Evolutionary conservation across 1,284 basidiomycete species (phyloP).

Genomic region (Leccinum pachyderme): DNA sequence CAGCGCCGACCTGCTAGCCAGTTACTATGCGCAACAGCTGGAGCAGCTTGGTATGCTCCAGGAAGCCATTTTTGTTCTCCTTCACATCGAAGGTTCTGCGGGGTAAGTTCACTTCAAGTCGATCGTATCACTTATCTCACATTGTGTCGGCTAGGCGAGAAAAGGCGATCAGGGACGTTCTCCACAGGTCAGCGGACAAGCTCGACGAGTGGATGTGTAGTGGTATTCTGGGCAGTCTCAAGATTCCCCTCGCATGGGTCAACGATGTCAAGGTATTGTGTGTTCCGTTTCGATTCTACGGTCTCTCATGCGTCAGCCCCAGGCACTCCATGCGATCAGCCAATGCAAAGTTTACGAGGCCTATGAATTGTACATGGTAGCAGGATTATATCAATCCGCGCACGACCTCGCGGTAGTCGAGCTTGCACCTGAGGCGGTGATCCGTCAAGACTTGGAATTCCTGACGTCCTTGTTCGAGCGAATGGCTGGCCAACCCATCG

Average conservation of each 20-base stretch:
- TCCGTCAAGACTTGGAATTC: constrained; percentile 75
- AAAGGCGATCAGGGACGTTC: constrained; percentile 78
- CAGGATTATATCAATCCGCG: constrained; percentile 69
- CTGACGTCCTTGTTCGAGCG: constrained; percentile 73
- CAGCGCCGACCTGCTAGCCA: constrained; percentile 80
- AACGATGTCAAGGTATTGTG: constrained; percentile 76
- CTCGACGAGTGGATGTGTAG: constrained; percentile 69
- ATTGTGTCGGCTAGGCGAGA: constrained; percentile 52
- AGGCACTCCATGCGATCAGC: constrained; percentile 70
- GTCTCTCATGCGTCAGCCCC: constrained; percentile 9
- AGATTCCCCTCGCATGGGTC: constrained; percentile 84
- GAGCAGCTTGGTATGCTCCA: constrained; percentile 81
- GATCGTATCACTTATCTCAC: constrained; percentile 5
- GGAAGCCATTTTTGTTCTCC: constrained; percentile 85
- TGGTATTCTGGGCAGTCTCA: constrained; percentile 75
- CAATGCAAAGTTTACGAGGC: constrained; percentile 70
- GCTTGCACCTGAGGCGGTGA: constrained; percentile 88
- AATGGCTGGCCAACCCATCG: constrained; percentile 63
- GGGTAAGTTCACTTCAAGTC: constrained; percentile 51
- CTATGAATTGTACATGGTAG: constrained; percentile 75
- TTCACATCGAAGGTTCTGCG: constrained; percentile 80
- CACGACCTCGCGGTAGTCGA: constrained; percentile 80
- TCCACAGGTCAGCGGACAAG: constrained; percentile 70
- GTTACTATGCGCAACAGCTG: constrained; percentile 85
- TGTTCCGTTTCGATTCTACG: not conserved